Percentiles rank a stretch among this genome's conserved stretches.
Conservation (phyloP, 805 yeast species). For the Saccharomyces jurei region DNA sequence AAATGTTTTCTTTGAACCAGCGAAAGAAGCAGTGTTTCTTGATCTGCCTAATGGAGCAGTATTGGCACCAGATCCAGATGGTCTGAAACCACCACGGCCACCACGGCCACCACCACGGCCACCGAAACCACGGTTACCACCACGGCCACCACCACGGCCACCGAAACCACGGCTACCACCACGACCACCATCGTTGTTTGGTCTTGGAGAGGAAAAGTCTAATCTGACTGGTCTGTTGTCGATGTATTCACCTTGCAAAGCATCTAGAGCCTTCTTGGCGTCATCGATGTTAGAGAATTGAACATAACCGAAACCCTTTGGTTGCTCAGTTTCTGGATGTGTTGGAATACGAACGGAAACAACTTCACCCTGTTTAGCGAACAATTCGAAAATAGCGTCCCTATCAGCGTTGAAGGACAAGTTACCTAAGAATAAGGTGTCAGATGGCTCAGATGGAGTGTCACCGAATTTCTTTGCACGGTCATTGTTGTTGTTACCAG, state of each 20-base stretch:
- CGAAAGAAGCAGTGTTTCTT: constrained; percentile 51
- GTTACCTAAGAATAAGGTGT: constrained; percentile 93
- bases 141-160: constrained; percentile 36
- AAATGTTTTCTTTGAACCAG: constrained; percentile 78
- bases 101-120: constrained; percentile 28
- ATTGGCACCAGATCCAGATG: constrained; percentile 53
- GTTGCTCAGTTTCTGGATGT: constrained; percentile 97
- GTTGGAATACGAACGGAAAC: constrained; percentile 92
- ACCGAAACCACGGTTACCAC: constrained; percentile 24
- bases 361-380: constrained; percentile 73
- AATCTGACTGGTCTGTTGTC: constrained; percentile 91
- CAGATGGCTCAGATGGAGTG: constrained; percentile 84
- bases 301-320: constrained; percentile 98
- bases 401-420: constrained; percentile 83
- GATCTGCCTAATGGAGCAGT: constrained; percentile 43
- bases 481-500: constrained; percentile 46
- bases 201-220: constrained; percentile 90
- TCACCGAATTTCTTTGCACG: constrained; percentile 91
- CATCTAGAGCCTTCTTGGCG: constrained; percentile 82
- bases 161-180: constrained; percentile 37
- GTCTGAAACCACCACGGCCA: constrained; percentile 33
- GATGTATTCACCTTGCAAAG: constrained; percentile 79
- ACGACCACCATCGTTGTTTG: constrained; percentile 37
- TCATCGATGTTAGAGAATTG: constrained; percentile 82
- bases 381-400: constrained; percentile 65